phyloP scores from a whole-genome alignment of 2,329 filamentous ascomycete species.

The Aspergillus sp. region DNA sequence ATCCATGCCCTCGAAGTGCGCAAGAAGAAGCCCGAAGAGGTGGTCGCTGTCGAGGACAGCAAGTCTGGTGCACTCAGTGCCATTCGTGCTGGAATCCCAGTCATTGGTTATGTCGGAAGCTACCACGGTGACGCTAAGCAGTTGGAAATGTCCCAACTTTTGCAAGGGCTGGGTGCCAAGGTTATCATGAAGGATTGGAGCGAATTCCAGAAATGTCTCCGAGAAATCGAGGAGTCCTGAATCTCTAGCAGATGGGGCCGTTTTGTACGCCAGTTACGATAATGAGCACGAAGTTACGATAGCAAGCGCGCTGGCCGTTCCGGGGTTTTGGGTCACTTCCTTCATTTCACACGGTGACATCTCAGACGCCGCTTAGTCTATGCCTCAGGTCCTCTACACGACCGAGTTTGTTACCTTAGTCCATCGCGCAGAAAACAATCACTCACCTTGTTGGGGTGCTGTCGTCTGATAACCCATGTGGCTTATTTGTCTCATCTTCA shows the following conservation, averaged over 20 bases:
- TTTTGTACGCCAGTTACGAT: conserved; percentile 14
- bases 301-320: conserved; percentile 29
- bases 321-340: conserved; percentile 8
- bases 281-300: conserved; percentile 34
- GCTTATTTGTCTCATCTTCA: conserved; percentile 6
- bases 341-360: neutral
- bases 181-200: conserved; percentile 59
- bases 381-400: neutral
- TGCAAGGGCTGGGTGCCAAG: conserved; percentile 64
- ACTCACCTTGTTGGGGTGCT: neutral
- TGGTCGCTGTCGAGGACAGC: conserved; percentile 83
- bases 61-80: conserved; percentile 80
- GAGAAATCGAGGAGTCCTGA: conserved; percentile 43
- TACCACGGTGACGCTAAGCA: conserved; percentile 64
- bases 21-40: conserved; percentile 70
- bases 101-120: conserved; percentile 82
- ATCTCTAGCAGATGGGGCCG: neutral
- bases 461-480: conserved; percentile 1
- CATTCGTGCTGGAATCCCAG: conserved; percentile 74
- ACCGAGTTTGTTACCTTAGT: neutral
- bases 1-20: conserved; percentile 73
- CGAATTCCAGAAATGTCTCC: conserved; percentile 47
- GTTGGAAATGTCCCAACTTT: conserved; percentile 64
- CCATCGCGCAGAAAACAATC: neutral
- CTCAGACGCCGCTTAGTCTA: neutral